phyloP scores from a whole-genome alignment of 2,329 filamentous ascomycete species.

The Simplicillium sp. region DNA sequence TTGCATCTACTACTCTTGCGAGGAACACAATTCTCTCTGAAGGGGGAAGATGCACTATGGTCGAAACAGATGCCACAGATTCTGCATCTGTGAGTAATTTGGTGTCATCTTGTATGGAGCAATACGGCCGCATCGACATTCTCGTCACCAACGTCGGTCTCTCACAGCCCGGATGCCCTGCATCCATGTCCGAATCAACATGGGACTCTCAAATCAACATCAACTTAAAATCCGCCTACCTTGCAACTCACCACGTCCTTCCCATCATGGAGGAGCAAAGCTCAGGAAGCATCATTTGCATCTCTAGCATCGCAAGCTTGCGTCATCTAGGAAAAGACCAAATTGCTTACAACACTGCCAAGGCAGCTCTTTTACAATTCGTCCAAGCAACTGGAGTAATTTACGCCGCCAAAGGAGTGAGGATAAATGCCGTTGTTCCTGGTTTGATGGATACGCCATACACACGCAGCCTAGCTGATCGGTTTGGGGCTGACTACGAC shows the following conservation, averaged over 20 bases:
- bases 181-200: conserved; percentile 32
- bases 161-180: conserved; percentile 41
- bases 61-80: conserved; percentile 41
- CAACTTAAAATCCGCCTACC: conserved; percentile 46
- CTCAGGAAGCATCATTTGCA: conserved; percentile 31
- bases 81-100: conserved; percentile 39
- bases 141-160: conserved; percentile 52
- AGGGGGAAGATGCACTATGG: conserved; percentile 24
- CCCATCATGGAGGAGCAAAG: conserved; percentile 43
- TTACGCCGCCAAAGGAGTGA: conserved; percentile 34
- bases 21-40: conserved; percentile 24
- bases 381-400: conserved; percentile 39
- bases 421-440: conserved; percentile 45
- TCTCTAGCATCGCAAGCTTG: conserved; percentile 41
- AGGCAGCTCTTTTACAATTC: conserved; percentile 42
- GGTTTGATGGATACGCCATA: conserved; percentile 48
- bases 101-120: conserved; percentile 39
- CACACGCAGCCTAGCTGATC: conserved; percentile 30
- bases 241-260: conserved; percentile 40
- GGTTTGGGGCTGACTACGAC: conserved; percentile 35
- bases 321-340: conserved; percentile 39
- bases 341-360: conserved; percentile 41
- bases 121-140: conserved; percentile 48
- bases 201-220: conserved; percentile 45
- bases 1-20: conserved; percentile 28